Base-by-base conservation (phyloP, 2,329 filamentous ascomycete species). In the Xylaria sp. region DNA sequence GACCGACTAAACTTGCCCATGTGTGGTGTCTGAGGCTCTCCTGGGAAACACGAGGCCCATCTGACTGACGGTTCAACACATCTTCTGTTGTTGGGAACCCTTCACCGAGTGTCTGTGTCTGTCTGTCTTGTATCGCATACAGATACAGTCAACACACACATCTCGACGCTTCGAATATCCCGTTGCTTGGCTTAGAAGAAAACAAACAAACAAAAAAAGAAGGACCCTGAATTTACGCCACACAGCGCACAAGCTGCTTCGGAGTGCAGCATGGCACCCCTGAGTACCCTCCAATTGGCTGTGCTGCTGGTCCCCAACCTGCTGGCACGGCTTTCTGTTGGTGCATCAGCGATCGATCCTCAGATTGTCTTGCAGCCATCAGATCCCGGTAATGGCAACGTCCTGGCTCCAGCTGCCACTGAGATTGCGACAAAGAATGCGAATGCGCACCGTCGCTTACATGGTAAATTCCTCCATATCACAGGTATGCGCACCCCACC, bases 401-500 rank as follows among this genome's bases (percentile, higher is more conserved):
- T 60, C 55, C 62, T 63, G 10, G 57, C 57, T 59, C 16, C 47
- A n/a, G 35, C 18, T 35, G 46, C 60, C 54, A 57, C 67, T 30
- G 23, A 30, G 23, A 30, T 30, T 30, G 23, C 23, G 23, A 30
- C 23, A 30, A 30, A 30, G 23, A 30, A 30, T 30, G 23, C 23
- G 23, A 30, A 30, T 55, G 65, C 66, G 18, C 66, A 66, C 53
- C 77, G 76, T 63, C 80, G 78, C 68, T 76, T 91, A 68, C 82
- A 83, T 65, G 91, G 91, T 65, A 85, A 84, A 72, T 96, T 96
- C 77, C 80, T 96, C 71, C 91, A 96, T 75, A 90, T 96, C 67
- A 94, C 91, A 76, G 92, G 91, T 93, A 78, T 63, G 80, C 72
- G 55, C 62, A 58, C 59, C 60, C 59, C 65, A 67, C 60, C 63